These are phyloP conservation scores for Gymnopilus junonius DNA, from an alignment of 768 basidiomycete species.

Conservation along the genomic window DNA sequence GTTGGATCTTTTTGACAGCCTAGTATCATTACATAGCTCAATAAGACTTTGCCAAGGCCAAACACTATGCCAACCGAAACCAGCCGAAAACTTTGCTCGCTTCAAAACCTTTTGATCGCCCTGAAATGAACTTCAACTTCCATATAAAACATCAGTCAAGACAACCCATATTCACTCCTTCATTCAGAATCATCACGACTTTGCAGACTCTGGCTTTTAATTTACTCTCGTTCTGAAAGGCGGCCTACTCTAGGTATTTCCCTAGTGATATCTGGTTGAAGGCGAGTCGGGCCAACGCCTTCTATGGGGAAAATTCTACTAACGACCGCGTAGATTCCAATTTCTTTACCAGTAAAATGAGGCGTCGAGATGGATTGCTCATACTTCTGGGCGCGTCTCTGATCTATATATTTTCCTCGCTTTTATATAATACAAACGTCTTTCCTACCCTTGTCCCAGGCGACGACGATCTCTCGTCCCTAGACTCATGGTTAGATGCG, in stretches of 20 bases:
- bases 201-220: not conserved
- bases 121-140: not conserved
- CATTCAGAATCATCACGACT: not conserved
- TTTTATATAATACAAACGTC: conserved; percentile 7
- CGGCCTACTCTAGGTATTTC: not conserved
- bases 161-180: not conserved
- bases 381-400: conserved; percentile 23
- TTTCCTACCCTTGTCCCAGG: not conserved
- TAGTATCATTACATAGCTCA: no score
- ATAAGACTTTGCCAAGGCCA: not conserved
- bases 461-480: not conserved
- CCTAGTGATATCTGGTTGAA: not conserved
- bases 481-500: not conserved
- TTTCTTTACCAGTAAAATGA: not conserved
- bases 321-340: not conserved
- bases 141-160: not conserved
- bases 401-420: conserved; percentile 18
- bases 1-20: no score
- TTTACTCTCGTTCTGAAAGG: not conserved
- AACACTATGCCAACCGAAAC: no score
- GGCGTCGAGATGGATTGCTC: conserved; percentile 20
- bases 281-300: not conserved
- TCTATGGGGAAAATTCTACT: not conserved
- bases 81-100: not conserved
- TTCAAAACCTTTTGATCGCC: not conserved